These are phyloP conservation scores for Penicillium sp. DNA, from an alignment of 2,329 filamentous ascomycete genomes.

Conservation along the genomic window DNA sequence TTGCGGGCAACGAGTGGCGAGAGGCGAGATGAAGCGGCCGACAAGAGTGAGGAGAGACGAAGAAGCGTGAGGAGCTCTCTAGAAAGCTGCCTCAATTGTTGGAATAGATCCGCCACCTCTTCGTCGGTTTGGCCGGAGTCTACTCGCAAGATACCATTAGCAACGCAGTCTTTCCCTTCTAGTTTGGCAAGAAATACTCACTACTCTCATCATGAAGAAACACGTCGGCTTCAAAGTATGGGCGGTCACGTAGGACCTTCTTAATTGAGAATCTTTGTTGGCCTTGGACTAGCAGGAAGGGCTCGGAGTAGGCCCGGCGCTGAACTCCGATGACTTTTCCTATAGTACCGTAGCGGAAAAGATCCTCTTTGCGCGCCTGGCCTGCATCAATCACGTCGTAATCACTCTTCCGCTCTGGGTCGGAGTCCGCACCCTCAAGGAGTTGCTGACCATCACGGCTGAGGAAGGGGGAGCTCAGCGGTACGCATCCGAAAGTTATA, in stretches of 20 bases:
- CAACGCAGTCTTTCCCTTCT: not conserved
- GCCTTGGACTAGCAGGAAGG: slow-evolving; percentile 85
- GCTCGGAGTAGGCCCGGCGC: slow-evolving; percentile 72
- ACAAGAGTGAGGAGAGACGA: slow-evolving; percentile 80
- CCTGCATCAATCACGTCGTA: slow-evolving; percentile 58
- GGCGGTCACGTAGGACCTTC: slow-evolving; percentile 72
- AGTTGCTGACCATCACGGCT: slow-evolving; percentile 74
- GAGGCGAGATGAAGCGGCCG: slow-evolving; percentile 67
- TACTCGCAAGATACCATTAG: slow-evolving; percentile 19
- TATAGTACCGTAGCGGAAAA: slow-evolving; percentile 81
- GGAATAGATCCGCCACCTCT: slow-evolving; percentile 71
- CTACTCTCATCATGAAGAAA: slow-evolving; percentile 69
- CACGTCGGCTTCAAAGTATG: slow-evolving; percentile 84
- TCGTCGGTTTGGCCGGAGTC: slow-evolving; percentile 56
- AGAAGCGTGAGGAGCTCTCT: slow-evolving; percentile 84
- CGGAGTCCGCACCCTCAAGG: slow-evolving; percentile 64
- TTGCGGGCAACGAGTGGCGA: slow-evolving; percentile 84
- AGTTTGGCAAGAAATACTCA: slow-evolving; percentile 39
- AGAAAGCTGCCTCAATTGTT: slow-evolving; percentile 78
- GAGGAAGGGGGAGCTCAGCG: slow-evolving; percentile 74
- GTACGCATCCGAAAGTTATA: slow-evolving; percentile 84
- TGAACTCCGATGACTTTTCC: slow-evolving; percentile 79
- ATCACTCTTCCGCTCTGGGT: slow-evolving; percentile 47
- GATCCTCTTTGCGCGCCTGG: slow-evolving; percentile 66
- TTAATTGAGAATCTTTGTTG: slow-evolving; percentile 75